Percentiles rank a stretch among this genome's conserved stretches.
phyloP scores from a whole-genome alignment of 305 asterid species.

The Fraxinus platypoda region DNA sequence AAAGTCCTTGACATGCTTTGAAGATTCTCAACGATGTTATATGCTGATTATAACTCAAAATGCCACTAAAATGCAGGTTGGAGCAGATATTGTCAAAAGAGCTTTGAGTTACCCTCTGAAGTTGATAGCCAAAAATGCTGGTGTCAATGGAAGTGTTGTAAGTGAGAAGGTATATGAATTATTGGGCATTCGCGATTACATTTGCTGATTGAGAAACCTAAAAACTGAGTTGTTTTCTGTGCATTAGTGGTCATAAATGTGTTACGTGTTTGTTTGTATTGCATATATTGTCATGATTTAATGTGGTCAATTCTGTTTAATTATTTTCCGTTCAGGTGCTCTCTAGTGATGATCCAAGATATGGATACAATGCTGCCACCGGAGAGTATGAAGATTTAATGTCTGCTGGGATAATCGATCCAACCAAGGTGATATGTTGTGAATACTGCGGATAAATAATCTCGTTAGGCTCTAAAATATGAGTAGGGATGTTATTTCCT shows the following conservation, averaged over 20 bases:
- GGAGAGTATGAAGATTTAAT: conserved; percentile 86
- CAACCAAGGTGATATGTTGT: conserved; percentile 65
- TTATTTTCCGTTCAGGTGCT: conserved; percentile 50
- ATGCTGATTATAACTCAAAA: background rate
- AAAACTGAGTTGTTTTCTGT: background rate
- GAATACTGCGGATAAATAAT: background rate
- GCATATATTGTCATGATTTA: background rate
- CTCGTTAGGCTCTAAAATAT: background rate
- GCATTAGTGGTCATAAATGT: background rate
- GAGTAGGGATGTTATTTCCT: background rate
- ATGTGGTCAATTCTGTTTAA: background rate
- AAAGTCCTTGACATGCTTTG: background rate
- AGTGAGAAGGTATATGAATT: conserved; percentile 71
- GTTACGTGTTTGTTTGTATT: background rate
- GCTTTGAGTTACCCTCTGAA: conserved; percentile 95
- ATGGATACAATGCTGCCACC: conserved; percentile 92
- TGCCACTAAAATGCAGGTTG: conserved; percentile 53
- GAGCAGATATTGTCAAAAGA: conserved; percentile 94
- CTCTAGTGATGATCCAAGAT: conserved; percentile 66
- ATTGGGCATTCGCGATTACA: background rate
- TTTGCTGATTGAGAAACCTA: background rate
- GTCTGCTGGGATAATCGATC: conserved; percentile 97
- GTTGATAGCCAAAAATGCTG: conserved; percentile 96
- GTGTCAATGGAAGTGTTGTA: conserved; percentile 94
- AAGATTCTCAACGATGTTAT: background rate